Evolutionary conservation across 2,329 filamentous ascomycete genomes (phyloP).

Genomic region (Apiospora phragmitis): DNA sequence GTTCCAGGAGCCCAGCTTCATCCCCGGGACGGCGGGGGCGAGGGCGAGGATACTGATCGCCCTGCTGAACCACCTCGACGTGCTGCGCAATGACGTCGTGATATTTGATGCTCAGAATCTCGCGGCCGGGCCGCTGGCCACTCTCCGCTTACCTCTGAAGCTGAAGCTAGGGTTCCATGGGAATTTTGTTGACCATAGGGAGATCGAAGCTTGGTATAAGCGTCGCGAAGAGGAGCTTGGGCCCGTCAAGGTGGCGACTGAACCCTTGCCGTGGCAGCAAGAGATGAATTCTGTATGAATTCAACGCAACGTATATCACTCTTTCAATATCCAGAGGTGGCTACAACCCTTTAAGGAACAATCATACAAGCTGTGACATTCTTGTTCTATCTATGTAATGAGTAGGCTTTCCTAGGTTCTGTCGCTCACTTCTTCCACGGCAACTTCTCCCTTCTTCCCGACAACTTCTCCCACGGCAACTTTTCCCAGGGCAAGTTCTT

Average conservation of each 20-base stretch:
- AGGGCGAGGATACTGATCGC: slow-evolving; percentile 53
- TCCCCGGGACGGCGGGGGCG: slow-evolving; percentile 40
- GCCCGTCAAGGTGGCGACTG: slow-evolving; percentile 35
- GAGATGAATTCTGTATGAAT: slow-evolving; percentile 8
- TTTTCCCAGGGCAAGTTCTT: not conserved
- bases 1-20: slow-evolving; percentile 55
- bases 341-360: not conserved
- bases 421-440: not conserved
- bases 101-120: slow-evolving; percentile 43
- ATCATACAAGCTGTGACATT: not conserved
- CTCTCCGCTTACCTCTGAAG: slow-evolving; percentile 41
- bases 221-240: slow-evolving; percentile 41
- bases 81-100: slow-evolving; percentile 43
- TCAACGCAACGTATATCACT: not conserved
- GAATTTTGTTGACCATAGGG: slow-evolving; percentile 42
- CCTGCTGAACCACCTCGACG: slow-evolving; percentile 46
- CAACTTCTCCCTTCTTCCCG: not conserved
- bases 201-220: slow-evolving; percentile 44
- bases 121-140: slow-evolving; percentile 38
- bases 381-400: not conserved
- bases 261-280: slow-evolving; percentile 41
- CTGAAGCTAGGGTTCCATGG: slow-evolving; percentile 43
- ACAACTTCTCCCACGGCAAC: not conserved
- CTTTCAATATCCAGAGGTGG: not conserved
- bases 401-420: not conserved